These are phyloP conservation scores for Colletotrichum caudatum DNA, from an alignment of 2,329 filamentous ascomycete genomes.

Conservation along the genomic window DNA sequence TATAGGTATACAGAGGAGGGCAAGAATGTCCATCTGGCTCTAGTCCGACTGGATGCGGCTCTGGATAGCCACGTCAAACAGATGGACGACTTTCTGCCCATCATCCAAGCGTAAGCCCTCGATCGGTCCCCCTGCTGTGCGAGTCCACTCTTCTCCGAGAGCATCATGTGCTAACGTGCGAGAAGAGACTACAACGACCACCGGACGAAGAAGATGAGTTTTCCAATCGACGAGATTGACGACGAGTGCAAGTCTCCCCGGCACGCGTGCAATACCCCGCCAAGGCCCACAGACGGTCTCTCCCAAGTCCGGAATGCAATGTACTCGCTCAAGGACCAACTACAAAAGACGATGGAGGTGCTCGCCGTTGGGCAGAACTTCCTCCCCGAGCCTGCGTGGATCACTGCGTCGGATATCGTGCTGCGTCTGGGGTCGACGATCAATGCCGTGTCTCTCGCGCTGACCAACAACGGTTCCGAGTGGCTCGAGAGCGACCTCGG, in stretches of 20 bases:
- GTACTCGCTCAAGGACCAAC: slow-evolving; percentile 45
- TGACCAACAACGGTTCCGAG: slow-evolving; percentile 45
- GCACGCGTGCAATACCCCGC: neutral
- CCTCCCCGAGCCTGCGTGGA: slow-evolving; percentile 7
- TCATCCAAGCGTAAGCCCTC: slow-evolving; percentile 42
- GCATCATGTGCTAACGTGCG: neutral
- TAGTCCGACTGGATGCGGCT: slow-evolving; percentile 15
- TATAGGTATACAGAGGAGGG: neutral
- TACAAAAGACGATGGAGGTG: slow-evolving; percentile 42
- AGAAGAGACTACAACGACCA: slow-evolving; percentile 45
- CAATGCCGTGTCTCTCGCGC: slow-evolving; percentile 40
- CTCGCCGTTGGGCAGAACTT: slow-evolving; percentile 30
- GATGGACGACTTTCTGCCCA: slow-evolving; percentile 44
- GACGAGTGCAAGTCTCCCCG: neutral
- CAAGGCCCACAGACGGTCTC: slow-evolving; percentile 14
- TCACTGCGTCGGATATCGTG: neutral
- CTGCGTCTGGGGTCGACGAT: slow-evolving; percentile 41
- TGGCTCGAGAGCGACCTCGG: slow-evolving; percentile 44
- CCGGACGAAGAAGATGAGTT: slow-evolving; percentile 22
- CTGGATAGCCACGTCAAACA: slow-evolving; percentile 37
- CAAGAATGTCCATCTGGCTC: slow-evolving; percentile 5
- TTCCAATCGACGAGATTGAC: neutral
- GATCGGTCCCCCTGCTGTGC: neutral
- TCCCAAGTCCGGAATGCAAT: slow-evolving; percentile 43
- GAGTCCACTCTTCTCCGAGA: neutral